Evolutionary conservation across 257 asterid species (phyloP).

Genomic region (Fraxinus cuspidata): DNA sequence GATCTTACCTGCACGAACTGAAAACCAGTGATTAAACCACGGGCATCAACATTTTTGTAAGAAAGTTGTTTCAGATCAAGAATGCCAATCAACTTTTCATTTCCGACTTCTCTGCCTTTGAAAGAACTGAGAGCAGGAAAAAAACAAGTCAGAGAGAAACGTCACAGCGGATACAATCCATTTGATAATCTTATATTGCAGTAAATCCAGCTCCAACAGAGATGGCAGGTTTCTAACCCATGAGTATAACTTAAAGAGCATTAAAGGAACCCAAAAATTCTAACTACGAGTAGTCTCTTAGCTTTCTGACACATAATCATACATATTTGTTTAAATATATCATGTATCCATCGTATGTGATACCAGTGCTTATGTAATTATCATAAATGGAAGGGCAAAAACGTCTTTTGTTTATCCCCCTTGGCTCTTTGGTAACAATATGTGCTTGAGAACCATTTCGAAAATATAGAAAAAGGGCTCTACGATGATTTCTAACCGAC

Average conservation of each 20-base stretch:
- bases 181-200: background rate
- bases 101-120: conserved; percentile 61
- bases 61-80: conserved; percentile 62
- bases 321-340: too few species aligned
- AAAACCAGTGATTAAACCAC: conserved; percentile 71
- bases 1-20: conserved; percentile 74
- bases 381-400: background rate
- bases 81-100: conserved; percentile 58
- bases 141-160: conserved; percentile 10
- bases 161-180: background rate
- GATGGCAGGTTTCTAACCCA: background rate
- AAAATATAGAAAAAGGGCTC: background rate
- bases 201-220: background rate
- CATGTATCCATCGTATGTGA: background rate
- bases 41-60: conserved; percentile 67
- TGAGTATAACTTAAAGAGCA: background rate
- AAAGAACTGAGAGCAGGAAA: conserved; percentile 50
- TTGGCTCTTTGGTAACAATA: background rate
- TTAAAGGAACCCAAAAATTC: background rate
- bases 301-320: background rate
- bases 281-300: background rate
- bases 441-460: background rate
- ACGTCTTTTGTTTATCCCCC: background rate
- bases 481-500: background rate
- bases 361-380: background rate